Evolutionary conservation across 805 yeast genomes (phyloP), one percentile per base, ranked within the genome.

Genomic region (Pichia deserticola): DNA sequence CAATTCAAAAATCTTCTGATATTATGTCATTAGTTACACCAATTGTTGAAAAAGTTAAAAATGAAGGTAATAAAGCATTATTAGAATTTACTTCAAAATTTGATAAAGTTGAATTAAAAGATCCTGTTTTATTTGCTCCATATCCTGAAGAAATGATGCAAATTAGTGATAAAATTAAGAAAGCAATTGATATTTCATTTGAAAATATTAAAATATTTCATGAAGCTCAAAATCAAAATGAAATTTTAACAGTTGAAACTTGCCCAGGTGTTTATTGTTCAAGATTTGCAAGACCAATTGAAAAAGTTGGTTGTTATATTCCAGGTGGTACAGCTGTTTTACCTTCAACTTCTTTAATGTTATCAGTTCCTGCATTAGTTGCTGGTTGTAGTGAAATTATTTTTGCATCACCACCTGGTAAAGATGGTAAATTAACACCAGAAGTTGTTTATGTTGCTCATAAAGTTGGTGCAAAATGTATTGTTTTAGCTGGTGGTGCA

Each of bases 291-390:
- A 82, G 96, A 61, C 93, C 99, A 7, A 89, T 93, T 58, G 96
- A 89, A 62, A 82, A 79, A 52, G 99, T 93, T 48, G 99, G 99
- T 53, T 77, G 95, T 52, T 93, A 93, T 64, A 87, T 93, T 52
- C 99, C 99, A 48, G 99, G 99, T 60, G 99, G 99, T 59, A 89
- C 98, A 41, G 99, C 99, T 4, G 92, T 93, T 35, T 77, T 93
- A 56, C 99, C 99, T 40, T 92, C 98, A 20, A 93, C 99, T 12
- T 95, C 98, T 5, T 77, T 93, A 69, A 93, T 93, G 97, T 77
- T 93, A 59, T 98, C 99, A 61, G 97, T 93, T 47, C 99, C 99
- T 27, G 99, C 99, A 20, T 80, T 82, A 66, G 99, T 90, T 54
- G 99, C 99, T 30, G 97, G 97, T 6, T 93, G 98, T 73, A 79